phyloP scores from a whole-genome alignment of 2,329 filamentous ascomycete genomes.

The Aspergillus viridinutans region DNA sequence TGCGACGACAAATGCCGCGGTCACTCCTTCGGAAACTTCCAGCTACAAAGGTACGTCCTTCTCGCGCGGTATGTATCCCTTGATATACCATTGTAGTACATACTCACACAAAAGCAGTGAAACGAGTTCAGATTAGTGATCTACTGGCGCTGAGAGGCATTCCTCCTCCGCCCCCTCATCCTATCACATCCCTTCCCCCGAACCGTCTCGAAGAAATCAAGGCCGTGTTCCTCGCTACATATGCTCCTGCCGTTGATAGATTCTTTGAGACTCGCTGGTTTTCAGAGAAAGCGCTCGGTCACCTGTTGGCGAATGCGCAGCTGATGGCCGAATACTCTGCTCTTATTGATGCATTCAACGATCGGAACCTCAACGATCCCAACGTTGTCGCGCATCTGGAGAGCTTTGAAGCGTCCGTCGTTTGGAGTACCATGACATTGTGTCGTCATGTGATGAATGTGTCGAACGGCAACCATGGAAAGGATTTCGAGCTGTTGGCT shows the following conservation, averaged over 20 bases:
- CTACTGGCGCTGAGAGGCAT: constrained; percentile 62
- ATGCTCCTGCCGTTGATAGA: constrained; percentile 67
- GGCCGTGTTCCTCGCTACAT: constrained; percentile 69
- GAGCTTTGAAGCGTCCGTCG: constrained; percentile 56
- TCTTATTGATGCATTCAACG: constrained; percentile 53
- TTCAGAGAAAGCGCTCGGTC: constrained; percentile 50
- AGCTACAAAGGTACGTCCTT: constrained; percentile 48
- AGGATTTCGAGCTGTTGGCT: constrained; percentile 58
- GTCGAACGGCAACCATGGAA: constrained; percentile 32
- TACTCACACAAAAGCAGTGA: constrained; percentile 43
- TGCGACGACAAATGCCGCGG: constrained; percentile 13
- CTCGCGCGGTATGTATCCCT: not conserved
- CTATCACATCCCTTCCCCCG: constrained; percentile 43
- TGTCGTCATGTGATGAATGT: constrained; percentile 43
- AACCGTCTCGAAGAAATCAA: constrained; percentile 62
- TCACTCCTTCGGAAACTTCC: constrained; percentile 36
- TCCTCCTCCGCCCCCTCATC: constrained; percentile 54
- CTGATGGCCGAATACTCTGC: constrained; percentile 65
- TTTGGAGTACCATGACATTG: constrained; percentile 57
- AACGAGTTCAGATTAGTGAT: constrained; percentile 68
- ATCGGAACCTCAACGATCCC: constrained; percentile 35
- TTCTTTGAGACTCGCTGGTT: constrained; percentile 87
- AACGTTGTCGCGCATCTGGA: constrained; percentile 38
- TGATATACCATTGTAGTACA: not conserved
- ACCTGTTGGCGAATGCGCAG: constrained; percentile 52